Percentiles rank a stretch among this genome's conserved stretches.
phyloP scores from a whole-genome alignment of 768 basidiomycete species.

The Strobilomyces confusus region DNA sequence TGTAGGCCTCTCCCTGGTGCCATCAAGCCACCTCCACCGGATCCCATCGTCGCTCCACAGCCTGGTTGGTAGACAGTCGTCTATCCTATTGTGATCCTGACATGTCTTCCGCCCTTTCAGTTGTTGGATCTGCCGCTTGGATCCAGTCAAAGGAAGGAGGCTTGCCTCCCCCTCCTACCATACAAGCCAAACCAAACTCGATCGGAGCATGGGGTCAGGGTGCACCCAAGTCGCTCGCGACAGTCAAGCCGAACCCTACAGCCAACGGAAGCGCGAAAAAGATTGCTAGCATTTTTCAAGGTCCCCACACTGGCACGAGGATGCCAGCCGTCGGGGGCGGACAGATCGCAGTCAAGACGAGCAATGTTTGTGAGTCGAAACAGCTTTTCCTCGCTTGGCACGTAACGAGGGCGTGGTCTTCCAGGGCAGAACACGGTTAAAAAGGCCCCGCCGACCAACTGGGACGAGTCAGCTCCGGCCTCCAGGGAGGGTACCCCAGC shows the following conservation, averaged over 20 bases:
- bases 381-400: not conserved
- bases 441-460: constrained; percentile 8
- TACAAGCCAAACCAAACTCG: not conserved
- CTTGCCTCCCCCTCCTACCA: not conserved
- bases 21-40: constrained; percentile 24
- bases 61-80: constrained; percentile 28
- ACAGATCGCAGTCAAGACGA: constrained; percentile 22
- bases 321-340: constrained; percentile 29
- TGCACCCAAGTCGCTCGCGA: constrained; percentile 5
- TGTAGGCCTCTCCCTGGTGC: constrained; percentile 43
- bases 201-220: constrained; percentile 20
- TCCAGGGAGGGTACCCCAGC: constrained; percentile 20
- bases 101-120: constrained; percentile 9
- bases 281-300: constrained; percentile 4
- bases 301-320: constrained; percentile 1
- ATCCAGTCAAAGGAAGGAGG: constrained; percentile 14
- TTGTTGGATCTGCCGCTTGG: constrained; percentile 30
- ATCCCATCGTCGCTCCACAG: constrained; percentile 21
- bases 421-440: constrained; percentile 16
- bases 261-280: constrained; percentile 24
- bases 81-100: not conserved
- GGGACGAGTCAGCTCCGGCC: constrained; percentile 17
- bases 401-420: not conserved
- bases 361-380: constrained; percentile 27
- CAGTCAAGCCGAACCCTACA: constrained; percentile 9